These are phyloP conservation scores for Suillus luteus DNA, from an alignment of 768 basidiomycete genomes.

Conservation along the genomic window DNA sequence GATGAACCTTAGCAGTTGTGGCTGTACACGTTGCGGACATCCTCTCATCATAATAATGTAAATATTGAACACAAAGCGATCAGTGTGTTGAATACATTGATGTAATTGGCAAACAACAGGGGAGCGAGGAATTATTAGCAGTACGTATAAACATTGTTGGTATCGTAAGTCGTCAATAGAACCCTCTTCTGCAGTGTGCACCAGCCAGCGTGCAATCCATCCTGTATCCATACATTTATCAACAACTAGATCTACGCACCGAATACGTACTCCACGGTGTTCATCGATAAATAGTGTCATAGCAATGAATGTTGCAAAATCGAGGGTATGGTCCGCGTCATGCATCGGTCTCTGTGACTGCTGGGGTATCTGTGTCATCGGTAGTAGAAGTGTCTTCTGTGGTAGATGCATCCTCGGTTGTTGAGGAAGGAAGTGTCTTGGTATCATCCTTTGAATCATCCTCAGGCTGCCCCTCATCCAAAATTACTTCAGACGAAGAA, in stretches of 20 bases:
- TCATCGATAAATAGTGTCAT: constrained; percentile 1
- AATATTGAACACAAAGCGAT: neutral
- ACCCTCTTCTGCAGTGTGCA: constrained; percentile 8
- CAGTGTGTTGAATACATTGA: constrained; percentile 5
- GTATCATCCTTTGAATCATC: constrained; percentile 10
- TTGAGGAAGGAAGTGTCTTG: constrained; percentile 5
- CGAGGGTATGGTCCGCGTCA: neutral
- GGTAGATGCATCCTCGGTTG: constrained; percentile 13
- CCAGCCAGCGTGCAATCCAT: constrained; percentile 13
- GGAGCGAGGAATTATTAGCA: constrained; percentile 15
- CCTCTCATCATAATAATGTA: neutral
- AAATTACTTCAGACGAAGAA: constrained; percentile 22
- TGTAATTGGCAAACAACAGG: neutral
- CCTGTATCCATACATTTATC: constrained; percentile 4
- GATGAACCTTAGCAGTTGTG: neutral
- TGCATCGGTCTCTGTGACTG: constrained; percentile 8
- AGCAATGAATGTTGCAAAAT: neutral
- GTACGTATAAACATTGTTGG: constrained; percentile 23
- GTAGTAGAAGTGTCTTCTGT: constrained; percentile 15
- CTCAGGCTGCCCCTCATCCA: constrained; percentile 11
- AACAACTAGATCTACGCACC: constrained; percentile 9
- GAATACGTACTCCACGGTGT: neutral
- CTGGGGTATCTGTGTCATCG: constrained; percentile 13
- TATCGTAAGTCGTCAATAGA: constrained; percentile 13
- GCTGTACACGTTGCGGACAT: neutral